Percentiles rank a stretch among this genome's conserved stretches.
Conservation (phyloP, 495 filamentous ascomycete species). For the Hyaloscypha finlandica region DNA sequence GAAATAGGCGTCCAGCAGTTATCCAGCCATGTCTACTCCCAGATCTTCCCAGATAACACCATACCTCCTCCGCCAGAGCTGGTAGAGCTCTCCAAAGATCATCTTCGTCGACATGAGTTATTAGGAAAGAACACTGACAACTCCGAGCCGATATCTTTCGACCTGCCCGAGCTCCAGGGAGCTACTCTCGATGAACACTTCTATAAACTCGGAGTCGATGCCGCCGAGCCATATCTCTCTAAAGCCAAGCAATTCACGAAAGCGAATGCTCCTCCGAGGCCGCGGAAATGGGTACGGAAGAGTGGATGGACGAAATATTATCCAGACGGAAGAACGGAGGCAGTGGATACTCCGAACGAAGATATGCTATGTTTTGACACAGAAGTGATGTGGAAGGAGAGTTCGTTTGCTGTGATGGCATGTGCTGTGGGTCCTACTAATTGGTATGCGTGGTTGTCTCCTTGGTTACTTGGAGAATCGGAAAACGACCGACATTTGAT, state of each 20-base stretch:
- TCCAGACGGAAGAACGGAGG: slow-evolving; percentile 66
- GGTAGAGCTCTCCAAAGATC: slow-evolving; percentile 75
- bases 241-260: slow-evolving; percentile 72
- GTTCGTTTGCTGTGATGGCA: slow-evolving; percentile 92
- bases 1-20: slow-evolving; percentile 94
- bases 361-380: slow-evolving; percentile 89
- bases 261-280: slow-evolving; percentile 67
- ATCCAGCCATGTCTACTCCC: slow-evolving; percentile 75
- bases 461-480: slow-evolving; percentile 87
- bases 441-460: slow-evolving; percentile 98
- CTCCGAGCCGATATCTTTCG: slow-evolving; percentile 75
- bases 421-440: slow-evolving; percentile 83
- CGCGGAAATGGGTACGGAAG: slow-evolving; percentile 73
- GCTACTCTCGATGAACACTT: slow-evolving; percentile 92
- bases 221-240: slow-evolving; percentile 81
- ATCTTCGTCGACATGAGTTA: slow-evolving; percentile 86
- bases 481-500: slow-evolving; percentile 78
- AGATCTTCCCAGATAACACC: slow-evolving; percentile 70
- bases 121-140: slow-evolving; percentile 83
- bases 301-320: slow-evolving; percentile 97
- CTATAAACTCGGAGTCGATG: slow-evolving; percentile 82
- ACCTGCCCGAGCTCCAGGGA: slow-evolving; percentile 80
- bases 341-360: slow-evolving; percentile 75
- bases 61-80: slow-evolving; percentile 65
- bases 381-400: slow-evolving; percentile 94